These are phyloP conservation scores for Fusarium agapanthi DNA, from an alignment of 2,329 filamentous ascomycete species.

Conservation along the genomic window DNA sequence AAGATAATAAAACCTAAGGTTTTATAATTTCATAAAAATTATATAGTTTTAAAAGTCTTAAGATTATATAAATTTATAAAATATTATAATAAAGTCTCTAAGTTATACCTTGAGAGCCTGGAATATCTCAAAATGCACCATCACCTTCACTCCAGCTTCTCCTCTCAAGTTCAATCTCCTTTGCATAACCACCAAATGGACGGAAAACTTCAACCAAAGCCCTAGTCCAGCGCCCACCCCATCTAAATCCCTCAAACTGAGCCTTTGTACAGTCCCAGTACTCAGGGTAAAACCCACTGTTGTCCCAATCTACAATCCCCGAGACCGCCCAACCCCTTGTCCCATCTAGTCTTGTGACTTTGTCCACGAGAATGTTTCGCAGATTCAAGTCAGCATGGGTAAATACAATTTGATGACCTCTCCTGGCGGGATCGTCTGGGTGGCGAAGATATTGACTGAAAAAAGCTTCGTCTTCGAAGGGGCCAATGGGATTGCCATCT, in stretches of 20 bases:
- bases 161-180: background rate
- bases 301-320: conserved; percentile 43
- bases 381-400: conserved; percentile 52
- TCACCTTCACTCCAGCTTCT: background rate
- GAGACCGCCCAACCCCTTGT: conserved; percentile 38
- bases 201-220: background rate
- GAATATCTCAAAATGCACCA: background rate
- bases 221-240: background rate
- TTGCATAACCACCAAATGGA: background rate
- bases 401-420: conserved; percentile 46
- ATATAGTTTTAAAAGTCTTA: too few relatives aligned
- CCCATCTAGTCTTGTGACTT: conserved; percentile 29
- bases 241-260: background rate
- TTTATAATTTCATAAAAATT: background rate
- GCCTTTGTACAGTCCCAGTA: conserved; percentile 40
- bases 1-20: fast-evolving
- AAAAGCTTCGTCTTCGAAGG: conserved; percentile 43
- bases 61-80: too few relatives aligned
- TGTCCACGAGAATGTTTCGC: conserved; percentile 41
- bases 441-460: conserved; percentile 46
- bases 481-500: conserved; percentile 34
- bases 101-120: background rate
- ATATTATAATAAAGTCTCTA: too few relatives aligned
- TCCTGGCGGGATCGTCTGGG: conserved; percentile 43
- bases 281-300: conserved; percentile 33